Conservation (phyloP, 2,329 filamentous ascomycete genomes). For the Diplodia scrobiculata region DNA sequence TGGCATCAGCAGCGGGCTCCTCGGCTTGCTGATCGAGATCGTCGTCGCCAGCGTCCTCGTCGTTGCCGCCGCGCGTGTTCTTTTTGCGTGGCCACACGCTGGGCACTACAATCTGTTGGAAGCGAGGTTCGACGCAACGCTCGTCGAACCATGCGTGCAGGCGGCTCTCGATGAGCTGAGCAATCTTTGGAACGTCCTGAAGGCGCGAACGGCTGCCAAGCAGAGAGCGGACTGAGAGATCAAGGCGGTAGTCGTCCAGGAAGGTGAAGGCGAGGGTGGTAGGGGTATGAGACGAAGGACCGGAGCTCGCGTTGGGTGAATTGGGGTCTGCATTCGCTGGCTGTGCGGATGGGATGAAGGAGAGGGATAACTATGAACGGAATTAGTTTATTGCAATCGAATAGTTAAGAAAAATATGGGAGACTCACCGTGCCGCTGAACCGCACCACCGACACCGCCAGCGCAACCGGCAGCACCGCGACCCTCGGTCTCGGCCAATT, state of each 20-base stretch:
- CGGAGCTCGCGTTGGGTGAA: slow-evolving; percentile 29
- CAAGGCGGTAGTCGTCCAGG: slow-evolving; percentile 80
- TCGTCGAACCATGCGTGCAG: slow-evolving; percentile 88
- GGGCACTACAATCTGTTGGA: slow-evolving; percentile 82
- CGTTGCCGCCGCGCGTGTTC: slow-evolving; percentile 75
- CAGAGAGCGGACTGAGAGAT: slow-evolving; percentile 77
- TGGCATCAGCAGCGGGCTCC: slow-evolving; percentile 3
- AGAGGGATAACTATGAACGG: slow-evolving; percentile 66
- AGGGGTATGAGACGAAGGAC: slow-evolving; percentile 50
- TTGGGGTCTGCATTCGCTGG: slow-evolving; percentile 45
- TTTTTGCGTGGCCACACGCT: slow-evolving; percentile 82
- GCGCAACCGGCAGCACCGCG: slow-evolving; percentile 85
- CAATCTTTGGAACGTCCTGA: slow-evolving; percentile 86
- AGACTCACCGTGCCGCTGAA: slow-evolving; percentile 79
- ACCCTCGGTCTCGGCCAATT: slow-evolving; percentile 92
- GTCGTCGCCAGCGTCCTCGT: slow-evolving; percentile 44
- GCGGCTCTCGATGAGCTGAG: slow-evolving; percentile 76
- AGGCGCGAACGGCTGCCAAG: slow-evolving; percentile 77
- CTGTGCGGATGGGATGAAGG: slow-evolving; percentile 73
- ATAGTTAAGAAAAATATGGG: background rate
- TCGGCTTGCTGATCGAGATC: slow-evolving; percentile 23
- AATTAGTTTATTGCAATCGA: background rate
- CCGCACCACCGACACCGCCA: slow-evolving; percentile 86
- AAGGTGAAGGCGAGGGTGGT: slow-evolving; percentile 96
- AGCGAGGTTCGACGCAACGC: slow-evolving; percentile 79